Conservation (phyloP, 78 protist genomes). For the Chrysochromulina parva region DNA sequence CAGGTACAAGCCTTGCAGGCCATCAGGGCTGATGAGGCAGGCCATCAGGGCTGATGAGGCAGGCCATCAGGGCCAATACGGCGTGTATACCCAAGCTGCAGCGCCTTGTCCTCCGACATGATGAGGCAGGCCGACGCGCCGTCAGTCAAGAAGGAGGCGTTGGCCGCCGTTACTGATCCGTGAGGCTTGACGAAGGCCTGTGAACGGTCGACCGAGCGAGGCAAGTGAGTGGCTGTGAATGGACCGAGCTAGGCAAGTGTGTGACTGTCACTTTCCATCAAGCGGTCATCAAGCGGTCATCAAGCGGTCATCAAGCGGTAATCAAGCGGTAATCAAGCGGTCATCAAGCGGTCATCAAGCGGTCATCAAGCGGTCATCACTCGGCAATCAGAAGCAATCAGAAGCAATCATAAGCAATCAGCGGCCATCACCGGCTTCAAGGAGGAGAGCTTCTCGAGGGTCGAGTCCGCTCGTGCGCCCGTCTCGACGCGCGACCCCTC, state of each 20-base stretch:
- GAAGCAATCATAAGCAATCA: not conserved
- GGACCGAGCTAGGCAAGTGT: not conserved
- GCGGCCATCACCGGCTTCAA: not conserved
- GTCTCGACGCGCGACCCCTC: not conserved
- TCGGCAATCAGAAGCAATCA: too few species aligned
- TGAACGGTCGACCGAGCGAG: too few species aligned
- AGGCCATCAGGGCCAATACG: not conserved
- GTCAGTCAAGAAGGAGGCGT: constrained; percentile 58
- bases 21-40: too few species aligned
- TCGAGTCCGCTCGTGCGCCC: constrained; percentile 65
- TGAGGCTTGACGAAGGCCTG: constrained; percentile 72
- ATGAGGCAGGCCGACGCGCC: constrained; percentile 59
- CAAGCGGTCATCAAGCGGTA: constrained; percentile 69
- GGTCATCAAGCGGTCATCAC: too few species aligned
- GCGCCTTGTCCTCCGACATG: constrained; percentile 53
- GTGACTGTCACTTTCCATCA: too few species aligned
- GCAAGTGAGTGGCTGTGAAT: too few species aligned
- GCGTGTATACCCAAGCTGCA: constrained; percentile 29
- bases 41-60: not conserved
- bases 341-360: too few species aligned
- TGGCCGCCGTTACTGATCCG: constrained; percentile 81
- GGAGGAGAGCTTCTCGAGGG: constrained; percentile 48
- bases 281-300: too few species aligned
- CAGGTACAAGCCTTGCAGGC: too few species aligned
- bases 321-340: too few species aligned